phyloP scores from a whole-genome alignment of 768 basidiomycete species.

The Arthromyces matolae region DNA sequence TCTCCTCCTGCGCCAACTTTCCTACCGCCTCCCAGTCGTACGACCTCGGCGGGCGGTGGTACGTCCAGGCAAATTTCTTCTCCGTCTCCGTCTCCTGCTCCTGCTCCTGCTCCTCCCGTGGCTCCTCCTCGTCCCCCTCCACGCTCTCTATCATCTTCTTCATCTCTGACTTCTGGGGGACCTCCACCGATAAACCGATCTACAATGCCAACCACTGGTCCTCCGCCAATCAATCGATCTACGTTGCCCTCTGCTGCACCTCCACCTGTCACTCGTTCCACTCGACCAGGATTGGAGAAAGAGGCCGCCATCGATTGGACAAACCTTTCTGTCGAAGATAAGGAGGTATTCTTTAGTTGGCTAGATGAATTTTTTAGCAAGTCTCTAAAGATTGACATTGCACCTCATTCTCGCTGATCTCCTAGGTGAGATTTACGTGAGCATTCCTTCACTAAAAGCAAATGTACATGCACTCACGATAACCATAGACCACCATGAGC shows the following conservation, averaged over 20 bases:
- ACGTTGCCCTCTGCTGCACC: slow-evolving; percentile 21
- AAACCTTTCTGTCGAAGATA: slow-evolving; percentile 64
- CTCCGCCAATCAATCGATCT: slow-evolving; percentile 31
- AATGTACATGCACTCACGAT: no score
- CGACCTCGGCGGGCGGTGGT: slow-evolving; percentile 5
- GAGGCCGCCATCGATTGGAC: slow-evolving; percentile 56
- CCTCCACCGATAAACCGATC: slow-evolving; percentile 32
- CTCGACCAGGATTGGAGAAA: slow-evolving; percentile 28
- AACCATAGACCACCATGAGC: no score
- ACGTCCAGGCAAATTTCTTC: slow-evolving; percentile 12
- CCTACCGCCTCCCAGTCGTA: slow-evolving; percentile 19
- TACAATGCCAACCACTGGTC: slow-evolving; percentile 19
- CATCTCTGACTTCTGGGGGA: slow-evolving; percentile 3
- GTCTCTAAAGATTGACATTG: slow-evolving; percentile 29
- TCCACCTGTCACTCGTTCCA: slow-evolving; percentile 30
- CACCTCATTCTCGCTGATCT: slow-evolving; percentile 9
- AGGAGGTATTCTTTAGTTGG: slow-evolving; percentile 72
- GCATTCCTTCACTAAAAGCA: no score
- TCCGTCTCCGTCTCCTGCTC: slow-evolving; percentile 22
- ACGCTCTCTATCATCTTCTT: slow-evolving; percentile 5
- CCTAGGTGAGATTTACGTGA: not conserved
- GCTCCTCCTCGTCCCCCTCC: slow-evolving; percentile 19
- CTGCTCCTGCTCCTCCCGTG: slow-evolving; percentile 8
- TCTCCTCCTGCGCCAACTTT: slow-evolving; percentile 19
- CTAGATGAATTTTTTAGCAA: slow-evolving; percentile 76